Percentiles rank a stretch among this genome's conserved stretches.
phyloP scores from a whole-genome alignment of 179 eudicot species.

The Spinacia oleracea region DNA sequence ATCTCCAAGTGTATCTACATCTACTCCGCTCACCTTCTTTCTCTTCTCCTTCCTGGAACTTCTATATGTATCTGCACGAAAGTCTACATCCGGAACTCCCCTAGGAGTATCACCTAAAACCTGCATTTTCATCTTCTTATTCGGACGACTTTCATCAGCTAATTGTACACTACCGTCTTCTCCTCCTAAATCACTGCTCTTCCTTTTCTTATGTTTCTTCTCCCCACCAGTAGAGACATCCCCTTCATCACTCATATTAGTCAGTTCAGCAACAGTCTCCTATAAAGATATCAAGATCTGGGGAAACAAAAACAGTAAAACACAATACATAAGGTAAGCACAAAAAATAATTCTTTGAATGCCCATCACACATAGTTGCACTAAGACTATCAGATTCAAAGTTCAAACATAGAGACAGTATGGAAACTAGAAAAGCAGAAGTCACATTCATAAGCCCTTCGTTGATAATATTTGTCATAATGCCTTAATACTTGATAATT shows the following conservation, averaged over 20 bases:
- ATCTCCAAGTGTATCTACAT: neutral
- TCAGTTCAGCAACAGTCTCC: neutral
- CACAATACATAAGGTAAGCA: neutral
- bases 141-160: neutral
- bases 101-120: neutral
- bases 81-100: slow-evolving; percentile 2
- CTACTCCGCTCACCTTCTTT: neutral
- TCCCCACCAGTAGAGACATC: neutral
- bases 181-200: slow-evolving; percentile 7
- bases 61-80: neutral
- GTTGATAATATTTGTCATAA: too few species aligned
- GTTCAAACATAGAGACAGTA: neutral
- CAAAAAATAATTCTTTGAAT: neutral
- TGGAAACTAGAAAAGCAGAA: neutral
- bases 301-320: too few species aligned
- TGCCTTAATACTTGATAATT: too few species aligned
- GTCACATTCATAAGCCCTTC: neutral
- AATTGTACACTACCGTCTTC: slow-evolving; percentile 11
- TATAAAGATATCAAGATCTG: neutral
- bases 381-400: neutral
- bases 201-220: slow-evolving; percentile 33
- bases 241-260: neutral
- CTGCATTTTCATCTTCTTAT: slow-evolving; percentile 10
- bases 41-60: slow-evolving; percentile 20
- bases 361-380: neutral